These are phyloP conservation scores for Staphylotrichum tortipilum DNA, from an alignment of 495 filamentous ascomycete species.

Conservation along the genomic window DNA sequence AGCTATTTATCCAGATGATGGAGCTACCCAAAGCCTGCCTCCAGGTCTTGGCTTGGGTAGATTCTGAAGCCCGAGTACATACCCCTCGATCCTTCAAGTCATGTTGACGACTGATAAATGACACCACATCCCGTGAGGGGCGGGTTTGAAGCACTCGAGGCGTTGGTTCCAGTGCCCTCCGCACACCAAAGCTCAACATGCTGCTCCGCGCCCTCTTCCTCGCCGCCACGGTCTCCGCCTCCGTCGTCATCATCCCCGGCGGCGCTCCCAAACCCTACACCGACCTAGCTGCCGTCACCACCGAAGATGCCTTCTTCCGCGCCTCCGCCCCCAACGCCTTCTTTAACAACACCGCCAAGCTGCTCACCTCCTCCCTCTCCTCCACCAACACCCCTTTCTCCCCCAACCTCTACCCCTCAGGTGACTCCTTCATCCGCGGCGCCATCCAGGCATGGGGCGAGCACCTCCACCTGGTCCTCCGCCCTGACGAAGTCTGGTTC, in stretches of 20 bases:
- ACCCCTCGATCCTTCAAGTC: neutral
- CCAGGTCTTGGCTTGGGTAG: neutral
- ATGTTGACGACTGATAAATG: neutral
- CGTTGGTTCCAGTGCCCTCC: neutral
- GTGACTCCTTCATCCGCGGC: conserved; percentile 42
- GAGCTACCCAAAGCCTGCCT: neutral
- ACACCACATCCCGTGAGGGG: too few relatives aligned
- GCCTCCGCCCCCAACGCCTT: conserved; percentile 17
- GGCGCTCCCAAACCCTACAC: conserved; percentile 19
- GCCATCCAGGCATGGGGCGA: conserved; percentile 41
- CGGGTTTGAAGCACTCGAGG: neutral
- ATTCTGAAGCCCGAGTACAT: neutral
- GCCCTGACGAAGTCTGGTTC: conserved; percentile 55
- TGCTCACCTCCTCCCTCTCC: conserved; percentile 14
- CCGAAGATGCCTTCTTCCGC: conserved; percentile 11
- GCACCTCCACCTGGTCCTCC: conserved; percentile 43
- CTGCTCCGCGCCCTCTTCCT: conserved; percentile 1
- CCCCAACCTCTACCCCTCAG: conserved; percentile 11
- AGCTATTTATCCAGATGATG: neutral
- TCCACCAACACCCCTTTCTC: neutral
- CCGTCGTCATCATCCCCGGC: conserved; percentile 19
- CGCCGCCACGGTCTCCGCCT: conserved; percentile 3
- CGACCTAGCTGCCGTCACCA: neutral
- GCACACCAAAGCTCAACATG: neutral
- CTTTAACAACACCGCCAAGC: conserved; percentile 9